Conservation (phyloP, 768 basidiomycete species). For the Kwoniella newhampshirensis region DNA sequence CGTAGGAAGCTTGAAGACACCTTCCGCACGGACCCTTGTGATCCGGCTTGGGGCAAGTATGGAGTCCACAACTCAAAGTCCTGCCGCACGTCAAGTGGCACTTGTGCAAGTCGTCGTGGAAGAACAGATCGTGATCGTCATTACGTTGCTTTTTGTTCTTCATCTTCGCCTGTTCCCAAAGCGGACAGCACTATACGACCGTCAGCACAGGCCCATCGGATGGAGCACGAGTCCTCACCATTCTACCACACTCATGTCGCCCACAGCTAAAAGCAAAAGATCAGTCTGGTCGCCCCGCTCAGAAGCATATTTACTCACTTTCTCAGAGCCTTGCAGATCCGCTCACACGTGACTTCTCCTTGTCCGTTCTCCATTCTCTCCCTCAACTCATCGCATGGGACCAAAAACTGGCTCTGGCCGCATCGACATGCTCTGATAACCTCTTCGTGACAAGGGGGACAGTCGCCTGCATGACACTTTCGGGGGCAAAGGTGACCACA, state of each 20-base stretch:
- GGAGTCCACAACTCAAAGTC: slow-evolving; percentile 67
- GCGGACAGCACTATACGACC: slow-evolving; percentile 68
- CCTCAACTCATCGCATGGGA: slow-evolving; percentile 60
- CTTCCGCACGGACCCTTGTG: slow-evolving; percentile 78
- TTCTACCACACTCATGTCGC: slow-evolving; percentile 74
- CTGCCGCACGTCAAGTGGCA: slow-evolving; percentile 81
- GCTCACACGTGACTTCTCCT: slow-evolving; percentile 73
- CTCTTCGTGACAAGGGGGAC: slow-evolving; percentile 72
- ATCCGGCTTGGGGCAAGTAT: slow-evolving; percentile 74
- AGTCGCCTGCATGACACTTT: slow-evolving; percentile 73
- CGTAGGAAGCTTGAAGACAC: slow-evolving; percentile 85
- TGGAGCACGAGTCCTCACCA: slow-evolving; percentile 38
- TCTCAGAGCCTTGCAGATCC: slow-evolving; percentile 72
- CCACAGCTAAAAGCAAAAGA: slow-evolving; percentile 61
- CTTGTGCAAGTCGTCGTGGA: slow-evolving; percentile 62
- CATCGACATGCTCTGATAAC: slow-evolving; percentile 83
- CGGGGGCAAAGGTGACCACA: slow-evolving; percentile 75
- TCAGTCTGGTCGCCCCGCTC: not conserved
- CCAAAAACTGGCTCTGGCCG: slow-evolving; percentile 64
- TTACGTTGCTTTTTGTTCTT: slow-evolving; percentile 57
- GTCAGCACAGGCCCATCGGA: not conserved
- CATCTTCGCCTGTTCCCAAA: slow-evolving; percentile 66
- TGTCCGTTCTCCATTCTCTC: slow-evolving; percentile 50
- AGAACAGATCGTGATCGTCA: slow-evolving; percentile 61
- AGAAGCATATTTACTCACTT: slow-evolving; percentile 47